Conservation (phyloP, 192 early-diverging fungal species). For the Umbelopsis sp. region DNA sequence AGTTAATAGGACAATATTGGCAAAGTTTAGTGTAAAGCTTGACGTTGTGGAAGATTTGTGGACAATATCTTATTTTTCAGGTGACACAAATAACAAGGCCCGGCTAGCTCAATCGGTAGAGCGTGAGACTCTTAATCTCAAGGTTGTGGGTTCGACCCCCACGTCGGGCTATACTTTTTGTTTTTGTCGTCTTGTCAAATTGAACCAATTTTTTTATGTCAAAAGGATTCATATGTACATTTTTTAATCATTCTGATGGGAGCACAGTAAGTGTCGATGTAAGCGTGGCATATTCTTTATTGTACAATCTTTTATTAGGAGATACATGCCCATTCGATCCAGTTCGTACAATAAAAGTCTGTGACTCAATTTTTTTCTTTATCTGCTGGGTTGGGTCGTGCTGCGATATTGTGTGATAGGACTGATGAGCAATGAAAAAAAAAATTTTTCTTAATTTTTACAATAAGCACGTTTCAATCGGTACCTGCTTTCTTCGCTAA, state of each 20-base stretch:
- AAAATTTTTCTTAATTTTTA: not conserved
- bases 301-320: no score
- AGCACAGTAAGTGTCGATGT: no score
- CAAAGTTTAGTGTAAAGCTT: no score
- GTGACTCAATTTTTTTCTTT: not conserved
- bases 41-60: no score
- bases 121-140: slow-evolving; percentile 89
- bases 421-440: not conserved
- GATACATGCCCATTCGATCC: no score
- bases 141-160: slow-evolving; percentile 88
- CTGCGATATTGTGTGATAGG: not conserved
- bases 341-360: not conserved
- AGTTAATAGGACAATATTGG: no score
- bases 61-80: not conserved
- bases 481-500: not conserved
- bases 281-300: no score
- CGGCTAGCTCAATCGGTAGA: slow-evolving; percentile 79
- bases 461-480: not conserved
- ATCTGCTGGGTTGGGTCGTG: not conserved
- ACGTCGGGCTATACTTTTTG: slow-evolving; percentile 62
- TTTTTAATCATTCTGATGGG: no score
- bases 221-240: no score
- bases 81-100: slow-evolving; percentile 30
- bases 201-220: slow-evolving; percentile 4
- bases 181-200: not conserved